These are phyloP conservation scores for Trametes versicolor DNA, from an alignment of 1,284 basidiomycete species.

Conservation along the genomic window DNA sequence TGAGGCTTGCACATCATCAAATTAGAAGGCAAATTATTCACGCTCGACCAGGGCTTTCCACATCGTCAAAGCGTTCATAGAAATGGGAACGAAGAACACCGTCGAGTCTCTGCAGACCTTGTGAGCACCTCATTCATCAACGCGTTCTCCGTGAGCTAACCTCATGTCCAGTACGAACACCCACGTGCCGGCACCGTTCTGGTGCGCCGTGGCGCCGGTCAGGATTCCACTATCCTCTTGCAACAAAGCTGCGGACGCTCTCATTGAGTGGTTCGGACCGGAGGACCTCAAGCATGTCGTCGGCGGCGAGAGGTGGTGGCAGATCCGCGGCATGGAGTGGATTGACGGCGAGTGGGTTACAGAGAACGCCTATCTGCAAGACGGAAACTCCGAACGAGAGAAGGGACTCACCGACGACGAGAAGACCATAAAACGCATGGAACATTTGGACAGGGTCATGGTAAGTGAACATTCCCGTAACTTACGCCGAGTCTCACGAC, in stretches of 20 bases:
- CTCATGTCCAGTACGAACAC: conserved; percentile 71
- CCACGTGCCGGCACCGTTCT: conserved; percentile 79
- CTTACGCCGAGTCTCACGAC: not conserved
- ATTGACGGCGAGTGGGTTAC: conserved; percentile 87
- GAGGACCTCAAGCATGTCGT: conserved; percentile 77
- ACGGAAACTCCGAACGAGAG: conserved; percentile 36
- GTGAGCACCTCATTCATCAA: conserved; percentile 41
- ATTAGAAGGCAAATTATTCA: not conserved
- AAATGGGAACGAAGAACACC: conserved; percentile 66
- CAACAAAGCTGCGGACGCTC: conserved; percentile 74
- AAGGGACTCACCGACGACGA: conserved; percentile 51
- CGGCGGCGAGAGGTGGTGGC: conserved; percentile 90
- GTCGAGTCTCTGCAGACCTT: conserved; percentile 70
- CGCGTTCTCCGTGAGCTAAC: not conserved
- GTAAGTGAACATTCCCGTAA: conserved; percentile 43
- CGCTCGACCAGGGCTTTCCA: conserved; percentile 60
- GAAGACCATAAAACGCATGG: conserved; percentile 59
- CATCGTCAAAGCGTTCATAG: conserved; percentile 74
- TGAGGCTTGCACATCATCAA: conserved; percentile 40
- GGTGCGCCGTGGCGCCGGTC: conserved; percentile 79
- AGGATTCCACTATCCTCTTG: conserved; percentile 71
- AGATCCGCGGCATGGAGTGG: conserved; percentile 73
- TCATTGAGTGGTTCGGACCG: conserved; percentile 82
- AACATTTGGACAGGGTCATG: conserved; percentile 65
- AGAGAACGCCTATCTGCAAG: conserved; percentile 57